These are phyloP conservation scores for Penstemon davidsonii DNA, from an alignment of 257 asterid species.

Conservation along the genomic window DNA sequence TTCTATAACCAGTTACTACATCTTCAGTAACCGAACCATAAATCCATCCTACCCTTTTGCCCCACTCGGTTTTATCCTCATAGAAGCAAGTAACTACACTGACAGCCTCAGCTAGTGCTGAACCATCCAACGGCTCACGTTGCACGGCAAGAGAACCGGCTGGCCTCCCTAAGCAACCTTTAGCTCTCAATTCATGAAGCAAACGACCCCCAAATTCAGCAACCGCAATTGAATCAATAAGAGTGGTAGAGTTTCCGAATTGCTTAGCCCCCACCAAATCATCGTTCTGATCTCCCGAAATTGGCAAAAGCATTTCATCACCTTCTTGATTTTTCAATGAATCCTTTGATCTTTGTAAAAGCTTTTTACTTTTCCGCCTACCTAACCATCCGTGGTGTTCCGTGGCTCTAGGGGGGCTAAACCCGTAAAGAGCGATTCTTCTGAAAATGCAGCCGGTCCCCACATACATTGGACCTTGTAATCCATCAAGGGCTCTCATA, in stretches of 20 bases:
- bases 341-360: conserved; percentile 44
- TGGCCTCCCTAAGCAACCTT: conserved; percentile 74
- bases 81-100: conserved; percentile 82
- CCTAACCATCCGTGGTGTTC: conserved; percentile 93
- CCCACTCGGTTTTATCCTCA: conserved; percentile 94
- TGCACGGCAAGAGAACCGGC: conserved; percentile 82
- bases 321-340: conserved; percentile 35
- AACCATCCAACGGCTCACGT: conserved; percentile 83
- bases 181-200: conserved; percentile 74
- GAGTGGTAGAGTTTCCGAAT: conserved; percentile 68
- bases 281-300: conserved; percentile 42
- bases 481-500: conserved; percentile 93
- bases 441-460: conserved; percentile 94
- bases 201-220: conserved; percentile 92
- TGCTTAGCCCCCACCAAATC: conserved; percentile 49
- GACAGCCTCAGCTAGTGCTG: conserved; percentile 80
- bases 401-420: conserved; percentile 88
- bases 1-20: conserved; percentile 85
- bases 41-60: conserved; percentile 88
- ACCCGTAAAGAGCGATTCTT: conserved; percentile 78
- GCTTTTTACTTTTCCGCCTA: conserved; percentile 48
- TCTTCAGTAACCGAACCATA: conserved; percentile 92
- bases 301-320: conserved; percentile 61
- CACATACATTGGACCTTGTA: conserved; percentile 96
- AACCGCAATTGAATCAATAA: conserved; percentile 72